Percentiles rank a stretch among this genome's conserved stretches.
Evolutionary conservation across 768 basidiomycete species (phyloP).

Genomic region (Lentinula guzmanii): DNA sequence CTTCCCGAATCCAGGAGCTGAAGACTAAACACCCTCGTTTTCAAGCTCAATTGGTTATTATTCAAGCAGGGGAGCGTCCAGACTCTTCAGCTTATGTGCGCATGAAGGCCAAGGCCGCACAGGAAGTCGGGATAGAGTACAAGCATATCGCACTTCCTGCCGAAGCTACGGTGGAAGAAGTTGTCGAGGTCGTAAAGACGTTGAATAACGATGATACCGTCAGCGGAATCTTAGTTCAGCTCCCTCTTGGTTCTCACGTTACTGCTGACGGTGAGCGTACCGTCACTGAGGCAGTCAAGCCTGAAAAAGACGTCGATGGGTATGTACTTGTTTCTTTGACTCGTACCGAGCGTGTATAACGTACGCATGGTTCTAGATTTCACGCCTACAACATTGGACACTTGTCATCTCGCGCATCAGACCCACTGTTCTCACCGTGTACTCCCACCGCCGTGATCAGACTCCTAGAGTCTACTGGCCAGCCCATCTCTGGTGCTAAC

Average conservation of each 20-base stretch:
- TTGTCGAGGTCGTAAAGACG: conserved; percentile 70
- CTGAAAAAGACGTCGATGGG: conserved; percentile 97
- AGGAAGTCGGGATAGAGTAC: conserved; percentile 88
- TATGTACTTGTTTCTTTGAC: conserved; percentile 25
- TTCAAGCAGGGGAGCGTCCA: conserved; percentile 89
- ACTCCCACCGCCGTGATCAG: conserved; percentile 92
- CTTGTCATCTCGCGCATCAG: conserved; percentile 82
- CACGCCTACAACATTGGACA: conserved; percentile 98
- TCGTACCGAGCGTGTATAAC: background rate
- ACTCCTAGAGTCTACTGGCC: conserved; percentile 83
- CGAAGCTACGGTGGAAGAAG: conserved; percentile 63
- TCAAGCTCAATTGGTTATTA: conserved; percentile 83
- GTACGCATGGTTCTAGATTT: conserved; percentile 49
- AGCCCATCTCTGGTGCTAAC: conserved; percentile 69
- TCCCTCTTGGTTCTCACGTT: conserved; percentile 85
- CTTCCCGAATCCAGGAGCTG: conserved; percentile 57
- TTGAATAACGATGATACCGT: conserved; percentile 80
- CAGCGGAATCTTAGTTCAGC: conserved; percentile 91
- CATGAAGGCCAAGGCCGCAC: conserved; percentile 95
- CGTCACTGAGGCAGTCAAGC: conserved; percentile 92
- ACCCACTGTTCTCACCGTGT: conserved; percentile 90
- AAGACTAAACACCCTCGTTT: conserved; percentile 79
- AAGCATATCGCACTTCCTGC: conserved; percentile 73
- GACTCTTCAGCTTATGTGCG: conserved; percentile 92
- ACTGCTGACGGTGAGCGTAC: conserved; percentile 76